phyloP scores from a whole-genome alignment of 2,329 filamentous ascomycete species.

The Fusarium compactum region DNA sequence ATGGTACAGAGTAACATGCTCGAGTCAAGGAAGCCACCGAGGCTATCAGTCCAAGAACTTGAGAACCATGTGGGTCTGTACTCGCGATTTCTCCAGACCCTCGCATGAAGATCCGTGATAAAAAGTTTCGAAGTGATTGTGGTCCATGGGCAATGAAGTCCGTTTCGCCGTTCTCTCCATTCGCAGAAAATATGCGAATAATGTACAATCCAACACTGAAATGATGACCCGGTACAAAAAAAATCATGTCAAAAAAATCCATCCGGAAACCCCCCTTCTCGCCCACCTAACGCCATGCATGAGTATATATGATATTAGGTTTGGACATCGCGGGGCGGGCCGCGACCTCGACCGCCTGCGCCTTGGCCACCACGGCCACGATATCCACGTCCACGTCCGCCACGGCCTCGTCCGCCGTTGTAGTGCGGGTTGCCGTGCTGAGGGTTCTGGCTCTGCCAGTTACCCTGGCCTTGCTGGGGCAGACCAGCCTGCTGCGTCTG shows the following conservation, averaged over 20 bases:
- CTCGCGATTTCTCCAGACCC: constrained; percentile 30
- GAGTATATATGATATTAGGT: constrained; percentile 49
- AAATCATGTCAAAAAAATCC: constrained; percentile 49
- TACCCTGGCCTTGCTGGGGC: constrained; percentile 51
- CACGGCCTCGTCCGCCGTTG: constrained; percentile 54
- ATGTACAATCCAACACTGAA: constrained; percentile 58
- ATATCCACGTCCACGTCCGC: constrained; percentile 55
- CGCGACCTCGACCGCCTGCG: constrained; percentile 53
- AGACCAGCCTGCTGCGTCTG: constrained; percentile 49
- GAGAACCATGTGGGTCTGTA: constrained; percentile 37
- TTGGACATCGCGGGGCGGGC: constrained; percentile 53
- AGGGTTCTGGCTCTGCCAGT: constrained; percentile 56
- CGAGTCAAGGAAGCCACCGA: constrained; percentile 43
- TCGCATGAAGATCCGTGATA: constrained; percentile 27
- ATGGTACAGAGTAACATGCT: constrained; percentile 47
- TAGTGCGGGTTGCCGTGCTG: constrained; percentile 54
- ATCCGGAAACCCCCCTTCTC: constrained; percentile 37
- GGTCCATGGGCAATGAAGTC: constrained; percentile 50
- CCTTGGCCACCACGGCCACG: constrained; percentile 55
- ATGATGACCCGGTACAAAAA: constrained; percentile 47
- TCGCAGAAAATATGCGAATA: constrained; percentile 56
- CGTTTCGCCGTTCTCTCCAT: constrained; percentile 52
- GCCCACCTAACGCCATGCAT: constrained; percentile 47
- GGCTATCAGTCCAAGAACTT: constrained; percentile 29
- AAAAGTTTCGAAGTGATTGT: constrained; percentile 43